These are phyloP conservation scores for Juncus inflexus DNA, from an alignment of 176 grass and related monocot genomes.

Conservation along the genomic window DNA sequence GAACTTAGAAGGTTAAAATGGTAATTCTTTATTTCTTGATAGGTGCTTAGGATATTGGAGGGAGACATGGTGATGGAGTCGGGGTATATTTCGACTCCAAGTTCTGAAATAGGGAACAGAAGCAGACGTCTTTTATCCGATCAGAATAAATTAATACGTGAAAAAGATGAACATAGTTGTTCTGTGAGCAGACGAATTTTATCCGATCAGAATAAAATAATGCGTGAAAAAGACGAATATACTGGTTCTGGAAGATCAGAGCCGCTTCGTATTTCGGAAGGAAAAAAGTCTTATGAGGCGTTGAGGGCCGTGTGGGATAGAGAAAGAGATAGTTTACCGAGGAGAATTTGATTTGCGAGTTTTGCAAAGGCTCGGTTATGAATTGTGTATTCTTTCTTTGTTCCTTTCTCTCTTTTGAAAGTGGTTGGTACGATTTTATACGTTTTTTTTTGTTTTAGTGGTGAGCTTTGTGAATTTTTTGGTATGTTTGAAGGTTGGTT, in stretches of 20 bases:
- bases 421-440: background rate
- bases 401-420: conserved; percentile 8
- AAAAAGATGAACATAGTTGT: conserved; percentile 29
- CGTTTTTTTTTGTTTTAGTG: conserved; percentile 19
- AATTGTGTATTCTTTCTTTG: conserved; percentile 54
- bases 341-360: conserved; percentile 39
- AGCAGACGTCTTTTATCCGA: conserved; percentile 51
- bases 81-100: conserved; percentile 46
- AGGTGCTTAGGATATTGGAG: conserved; percentile 96
- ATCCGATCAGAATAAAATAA: conserved; percentile 3
- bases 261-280: conserved; percentile 32
- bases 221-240: conserved; percentile 24
- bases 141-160: conserved; percentile 20
- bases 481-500: background rate
- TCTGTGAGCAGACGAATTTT: conserved; percentile 38
- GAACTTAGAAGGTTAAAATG: background rate
- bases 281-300: conserved; percentile 43
- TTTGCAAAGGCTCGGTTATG: background rate
- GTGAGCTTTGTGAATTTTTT: conserved; percentile 36
- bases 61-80: conserved; percentile 73
- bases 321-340: conserved; percentile 54
- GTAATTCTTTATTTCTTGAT: conserved; percentile 29
- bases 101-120: conserved; percentile 55
- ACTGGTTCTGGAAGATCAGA: conserved; percentile 35
- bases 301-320: conserved; percentile 58